A percentile compares a stretch with the other conserved stretches of the same genome.
phyloP scores from a whole-genome alignment of 2,329 filamentous ascomycete species.

The Fusarium oxysporum region DNA sequence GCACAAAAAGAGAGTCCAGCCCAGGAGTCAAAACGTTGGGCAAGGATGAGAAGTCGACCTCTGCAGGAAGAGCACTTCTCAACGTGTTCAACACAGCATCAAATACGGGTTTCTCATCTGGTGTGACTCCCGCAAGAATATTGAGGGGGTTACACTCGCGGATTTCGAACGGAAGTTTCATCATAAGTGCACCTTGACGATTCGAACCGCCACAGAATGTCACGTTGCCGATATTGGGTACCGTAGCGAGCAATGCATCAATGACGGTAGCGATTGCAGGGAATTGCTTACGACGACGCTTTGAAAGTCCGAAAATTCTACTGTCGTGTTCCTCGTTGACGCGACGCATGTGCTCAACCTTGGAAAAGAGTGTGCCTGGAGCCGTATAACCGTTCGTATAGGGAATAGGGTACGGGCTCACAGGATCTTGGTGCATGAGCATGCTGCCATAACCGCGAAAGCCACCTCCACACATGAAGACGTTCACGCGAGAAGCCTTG shows the following conservation, averaged over 20 bases:
- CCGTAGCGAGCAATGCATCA: slow-evolving; percentile 75
- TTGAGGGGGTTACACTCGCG: slow-evolving; percentile 74
- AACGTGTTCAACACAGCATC: slow-evolving; percentile 55
- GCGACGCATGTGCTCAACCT: slow-evolving; percentile 63
- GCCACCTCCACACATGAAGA: slow-evolving; percentile 90
- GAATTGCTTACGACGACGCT: slow-evolving; percentile 82
- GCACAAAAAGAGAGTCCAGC: slow-evolving; percentile 59
- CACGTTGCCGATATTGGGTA: slow-evolving; percentile 78
- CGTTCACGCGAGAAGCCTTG: slow-evolving; percentile 63
- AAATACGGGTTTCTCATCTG: slow-evolving; percentile 47
- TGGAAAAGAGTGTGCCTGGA: slow-evolving; percentile 68
- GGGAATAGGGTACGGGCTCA: slow-evolving; percentile 84
- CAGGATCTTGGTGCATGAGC: slow-evolving; percentile 80
- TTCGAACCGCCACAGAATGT: slow-evolving; percentile 91
- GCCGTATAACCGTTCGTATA: slow-evolving; percentile 84
- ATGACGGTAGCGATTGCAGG: slow-evolving; percentile 85
- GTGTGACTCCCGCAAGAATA: slow-evolving; percentile 47
- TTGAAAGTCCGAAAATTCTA: slow-evolving; percentile 82
- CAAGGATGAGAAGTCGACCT: slow-evolving; percentile 50
- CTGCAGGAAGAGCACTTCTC: slow-evolving; percentile 56
- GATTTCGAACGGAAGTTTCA: slow-evolving; percentile 69
- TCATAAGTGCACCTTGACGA: slow-evolving; percentile 83
- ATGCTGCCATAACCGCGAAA: slow-evolving; percentile 93
- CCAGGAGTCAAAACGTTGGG: slow-evolving; percentile 58
- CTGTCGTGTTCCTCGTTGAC: slow-evolving; percentile 62